Evolutionary conservation across 176 grass and related monocot genomes (phyloP), one percentile per base, ranked within the genome.

Genomic region (Phyllostachys edulis): DNA sequence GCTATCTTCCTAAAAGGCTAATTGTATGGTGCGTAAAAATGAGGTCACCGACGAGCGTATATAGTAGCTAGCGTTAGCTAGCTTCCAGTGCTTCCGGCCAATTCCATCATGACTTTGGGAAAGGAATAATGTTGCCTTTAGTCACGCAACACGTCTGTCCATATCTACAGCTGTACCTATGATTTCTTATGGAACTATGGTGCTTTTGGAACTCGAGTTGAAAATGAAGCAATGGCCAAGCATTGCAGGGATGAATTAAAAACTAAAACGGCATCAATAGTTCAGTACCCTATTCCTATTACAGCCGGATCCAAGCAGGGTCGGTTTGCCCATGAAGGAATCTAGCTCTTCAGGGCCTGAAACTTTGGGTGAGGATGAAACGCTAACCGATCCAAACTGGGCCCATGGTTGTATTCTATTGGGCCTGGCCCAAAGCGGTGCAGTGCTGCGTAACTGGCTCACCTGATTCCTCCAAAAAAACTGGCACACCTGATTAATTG

Each of bases 41-140:
- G 29, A 62, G 54, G 63, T 49, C 81, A 83, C 81, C 69, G 69
- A 83, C 56, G 69, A 63, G 55, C 13, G 0, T 62, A 62, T 5
- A 5, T 63, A 63, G 18, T 29, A 54, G 77, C 63, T 55, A 55
- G 20, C 32, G 24, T 37, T 6, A 37, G 55, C 66, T 37, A n/a
- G 47, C 60, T 73, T 34, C 52, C 16, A 9, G 69, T 72, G 80
- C 40, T 46, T 61, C 54, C 39, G 39, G 5, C 39, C 80, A 63
- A 17, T 73, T 82, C 9, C 67, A 46, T 71, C 67, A 63, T 63
- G 41, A 17, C 42, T 73, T 21, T 62, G 52, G 47, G 50, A 34
- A 20, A 5, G 12, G 55, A 73, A 63, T 37, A 50, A 62, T 73
- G 54, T 23, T 44, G 49, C 14, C 50, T 18, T 81, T 69, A 34